A percentile compares a stretch with the other conserved stretches of the same genome.
Conservation (phyloP, 2,329 filamentous ascomycete species). For the Spiromastix sp. region DNA sequence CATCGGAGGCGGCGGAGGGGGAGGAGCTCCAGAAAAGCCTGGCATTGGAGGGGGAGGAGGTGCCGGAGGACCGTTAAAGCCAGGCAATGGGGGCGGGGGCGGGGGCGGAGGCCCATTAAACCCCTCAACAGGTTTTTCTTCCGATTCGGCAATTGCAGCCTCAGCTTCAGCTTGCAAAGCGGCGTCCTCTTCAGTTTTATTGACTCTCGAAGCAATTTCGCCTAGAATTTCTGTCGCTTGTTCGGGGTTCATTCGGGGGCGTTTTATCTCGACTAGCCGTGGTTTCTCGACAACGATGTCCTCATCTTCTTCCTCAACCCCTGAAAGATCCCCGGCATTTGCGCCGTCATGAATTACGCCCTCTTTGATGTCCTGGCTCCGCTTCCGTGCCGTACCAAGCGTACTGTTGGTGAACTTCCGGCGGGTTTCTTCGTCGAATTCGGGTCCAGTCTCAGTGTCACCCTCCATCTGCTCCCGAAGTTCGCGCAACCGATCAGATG, state of each 20-base stretch:
- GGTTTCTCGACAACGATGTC: constrained; percentile 69
- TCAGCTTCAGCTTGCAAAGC: constrained; percentile 34
- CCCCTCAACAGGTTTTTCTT: constrained; percentile 18
- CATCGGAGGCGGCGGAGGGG: constrained; percentile 27
- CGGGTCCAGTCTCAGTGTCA: constrained; percentile 39
- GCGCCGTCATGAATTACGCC: constrained; percentile 26
- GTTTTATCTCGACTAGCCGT: constrained; percentile 60
- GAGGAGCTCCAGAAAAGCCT: constrained; percentile 29
- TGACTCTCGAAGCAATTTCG: constrained; percentile 67
- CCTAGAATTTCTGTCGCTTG: constrained; percentile 57
- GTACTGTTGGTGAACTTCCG: constrained; percentile 61
- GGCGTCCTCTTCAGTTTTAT: constrained; percentile 61
- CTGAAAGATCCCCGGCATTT: constrained; percentile 33
- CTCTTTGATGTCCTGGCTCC: constrained; percentile 29
- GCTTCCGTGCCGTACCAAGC: constrained; percentile 57
- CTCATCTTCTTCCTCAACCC: constrained; percentile 45
- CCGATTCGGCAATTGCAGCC: too few species aligned
- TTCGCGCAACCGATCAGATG: constrained; percentile 84
- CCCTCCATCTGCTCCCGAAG: constrained; percentile 92
- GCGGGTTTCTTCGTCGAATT: constrained; percentile 45
- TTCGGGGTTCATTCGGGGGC: constrained; percentile 54
- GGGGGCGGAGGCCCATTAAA: constrained; percentile 30
- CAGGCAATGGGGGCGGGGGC: constrained; percentile 27
- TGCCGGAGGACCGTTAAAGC: constrained; percentile 37
- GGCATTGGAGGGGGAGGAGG: constrained; percentile 40